phyloP scores from a whole-genome alignment of 2,329 filamentous ascomycete genomes.

The Fragosphaeria purpurea region DNA sequence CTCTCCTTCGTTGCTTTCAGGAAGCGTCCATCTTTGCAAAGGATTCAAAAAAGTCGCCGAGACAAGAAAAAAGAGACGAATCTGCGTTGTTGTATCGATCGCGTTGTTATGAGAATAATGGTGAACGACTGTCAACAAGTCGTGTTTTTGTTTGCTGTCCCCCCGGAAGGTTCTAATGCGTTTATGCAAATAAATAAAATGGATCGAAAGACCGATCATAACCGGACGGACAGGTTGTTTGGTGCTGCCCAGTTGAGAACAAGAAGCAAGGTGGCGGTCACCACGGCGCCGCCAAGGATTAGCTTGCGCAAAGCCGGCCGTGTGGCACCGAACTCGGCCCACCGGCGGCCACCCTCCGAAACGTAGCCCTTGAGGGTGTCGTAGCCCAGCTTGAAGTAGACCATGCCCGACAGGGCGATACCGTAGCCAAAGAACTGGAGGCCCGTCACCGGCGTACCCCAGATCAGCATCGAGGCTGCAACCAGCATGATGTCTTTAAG shows the following conservation, averaged over 20 bases:
- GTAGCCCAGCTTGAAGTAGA: constrained; percentile 78
- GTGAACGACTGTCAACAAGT: too few relatives aligned
- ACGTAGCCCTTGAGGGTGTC: constrained; percentile 77
- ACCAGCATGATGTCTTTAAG: constrained; percentile 84
- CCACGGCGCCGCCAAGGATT: constrained; percentile 53
- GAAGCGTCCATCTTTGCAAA: too few relatives aligned
- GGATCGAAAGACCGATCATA: constrained; percentile 1
- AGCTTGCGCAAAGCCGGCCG: constrained; percentile 72
- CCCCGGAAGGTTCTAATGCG: too few relatives aligned
- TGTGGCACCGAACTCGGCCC: constrained; percentile 74
- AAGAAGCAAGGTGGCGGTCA: constrained; percentile 58
- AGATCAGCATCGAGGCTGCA: constrained; percentile 68
- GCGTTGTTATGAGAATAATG: too few relatives aligned
- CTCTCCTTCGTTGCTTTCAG: too few relatives aligned
- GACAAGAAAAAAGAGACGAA: too few relatives aligned
- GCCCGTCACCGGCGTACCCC: constrained; percentile 62
- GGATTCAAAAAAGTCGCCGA: too few relatives aligned
- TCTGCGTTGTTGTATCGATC: too few relatives aligned
- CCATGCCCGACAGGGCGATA: constrained; percentile 67
- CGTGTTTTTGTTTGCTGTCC: too few relatives aligned
- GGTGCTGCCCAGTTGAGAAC: constrained; percentile 42
- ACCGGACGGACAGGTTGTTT: constrained; percentile 8
- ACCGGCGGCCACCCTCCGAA: constrained; percentile 61
- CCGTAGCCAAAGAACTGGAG: constrained; percentile 78
- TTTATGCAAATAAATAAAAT: too few relatives aligned